A percentile compares a stretch with the other conserved stretches of the same genome.
These are phyloP conservation scores for Ustilago cynodontis DNA, from an alignment of 1,284 basidiomycete genomes.

Conservation along the genomic window DNA sequence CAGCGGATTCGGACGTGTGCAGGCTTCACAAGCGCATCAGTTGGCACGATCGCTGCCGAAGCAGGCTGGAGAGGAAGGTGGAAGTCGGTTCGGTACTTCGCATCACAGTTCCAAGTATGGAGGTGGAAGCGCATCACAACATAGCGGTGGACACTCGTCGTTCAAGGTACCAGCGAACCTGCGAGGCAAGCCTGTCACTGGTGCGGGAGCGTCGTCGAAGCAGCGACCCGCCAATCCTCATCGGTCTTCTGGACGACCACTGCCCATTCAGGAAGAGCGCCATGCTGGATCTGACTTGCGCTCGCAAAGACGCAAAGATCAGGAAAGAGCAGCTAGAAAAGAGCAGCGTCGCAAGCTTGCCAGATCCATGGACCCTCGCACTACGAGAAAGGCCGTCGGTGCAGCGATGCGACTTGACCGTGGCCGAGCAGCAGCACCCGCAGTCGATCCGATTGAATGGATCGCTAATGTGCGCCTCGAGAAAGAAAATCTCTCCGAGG, in stretches of 20 bases:
- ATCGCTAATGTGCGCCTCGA: constrained; percentile 57
- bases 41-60: constrained; percentile 45
- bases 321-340: constrained; percentile 19
- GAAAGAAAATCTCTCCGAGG: constrained; percentile 38
- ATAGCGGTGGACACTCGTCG: constrained; percentile 39
- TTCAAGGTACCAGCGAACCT: constrained; percentile 43
- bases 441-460: constrained; percentile 57
- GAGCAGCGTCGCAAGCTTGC: constrained; percentile 23
- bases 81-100: constrained; percentile 22
- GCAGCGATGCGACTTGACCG: constrained; percentile 49
- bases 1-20: constrained; percentile 6
- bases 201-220: constrained; percentile 8
- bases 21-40: constrained; percentile 17
- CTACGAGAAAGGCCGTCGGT: constrained; percentile 27
- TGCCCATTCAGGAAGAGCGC: constrained; percentile 42
- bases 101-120: constrained; percentile 31
- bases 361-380: constrained; percentile 11
- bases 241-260: constrained; percentile 22
- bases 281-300: constrained; percentile 14
- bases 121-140: constrained; percentile 34
- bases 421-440: constrained; percentile 34
- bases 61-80: constrained; percentile 16
- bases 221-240: constrained; percentile 15
- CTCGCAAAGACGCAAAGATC: constrained; percentile 17
- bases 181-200: constrained; percentile 13